Conservation (phyloP, 1,139 yeast species). For the Suhomyces terraborum region DNA sequence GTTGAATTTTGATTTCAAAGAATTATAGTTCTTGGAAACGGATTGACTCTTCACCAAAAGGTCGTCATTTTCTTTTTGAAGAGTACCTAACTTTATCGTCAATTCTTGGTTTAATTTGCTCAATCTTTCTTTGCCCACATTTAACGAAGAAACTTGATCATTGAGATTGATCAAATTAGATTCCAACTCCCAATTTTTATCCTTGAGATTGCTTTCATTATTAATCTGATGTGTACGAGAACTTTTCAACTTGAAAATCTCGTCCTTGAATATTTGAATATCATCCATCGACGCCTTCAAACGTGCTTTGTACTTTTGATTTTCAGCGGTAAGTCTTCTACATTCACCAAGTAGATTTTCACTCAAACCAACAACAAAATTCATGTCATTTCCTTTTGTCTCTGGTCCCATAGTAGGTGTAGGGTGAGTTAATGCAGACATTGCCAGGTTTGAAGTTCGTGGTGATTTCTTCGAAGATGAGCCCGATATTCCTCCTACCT, state of each 20-base stretch:
- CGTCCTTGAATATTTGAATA: slow-evolving; percentile 37
- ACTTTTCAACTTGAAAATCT: slow-evolving; percentile 36
- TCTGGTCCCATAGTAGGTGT: slow-evolving; percentile 46
- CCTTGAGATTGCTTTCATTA: slow-evolving; percentile 55
- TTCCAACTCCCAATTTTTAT: slow-evolving; percentile 80
- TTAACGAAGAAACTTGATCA: slow-evolving; percentile 41
- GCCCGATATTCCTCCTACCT: slow-evolving; percentile 14
- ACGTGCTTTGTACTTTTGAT: slow-evolving; percentile 50
- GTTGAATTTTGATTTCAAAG: slow-evolving; percentile 35
- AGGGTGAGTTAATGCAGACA: slow-evolving; percentile 26
- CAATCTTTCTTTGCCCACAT: slow-evolving; percentile 34
- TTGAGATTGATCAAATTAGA: slow-evolving; percentile 53
- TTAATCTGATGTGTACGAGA: slow-evolving; percentile 34
- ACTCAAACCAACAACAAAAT: slow-evolving; percentile 80
- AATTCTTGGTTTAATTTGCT: slow-evolving; percentile 34
- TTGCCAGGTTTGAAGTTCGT: slow-evolving; percentile 17
- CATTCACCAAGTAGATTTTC: slow-evolving; percentile 80
- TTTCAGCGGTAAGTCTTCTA: slow-evolving; percentile 72
- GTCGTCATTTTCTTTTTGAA: slow-evolving; percentile 53
- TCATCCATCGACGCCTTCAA: slow-evolving; percentile 48
- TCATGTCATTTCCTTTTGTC: slow-evolving; percentile 63
- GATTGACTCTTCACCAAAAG: slow-evolving; percentile 43
- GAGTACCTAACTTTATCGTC: slow-evolving; percentile 29
- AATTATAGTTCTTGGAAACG: slow-evolving; percentile 38
- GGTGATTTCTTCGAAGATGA: slow-evolving; percentile 7